Evolutionary conservation across 2,329 filamentous ascomycete genomes (phyloP).

Genomic region (Aaosphaeria pasadenensis): DNA sequence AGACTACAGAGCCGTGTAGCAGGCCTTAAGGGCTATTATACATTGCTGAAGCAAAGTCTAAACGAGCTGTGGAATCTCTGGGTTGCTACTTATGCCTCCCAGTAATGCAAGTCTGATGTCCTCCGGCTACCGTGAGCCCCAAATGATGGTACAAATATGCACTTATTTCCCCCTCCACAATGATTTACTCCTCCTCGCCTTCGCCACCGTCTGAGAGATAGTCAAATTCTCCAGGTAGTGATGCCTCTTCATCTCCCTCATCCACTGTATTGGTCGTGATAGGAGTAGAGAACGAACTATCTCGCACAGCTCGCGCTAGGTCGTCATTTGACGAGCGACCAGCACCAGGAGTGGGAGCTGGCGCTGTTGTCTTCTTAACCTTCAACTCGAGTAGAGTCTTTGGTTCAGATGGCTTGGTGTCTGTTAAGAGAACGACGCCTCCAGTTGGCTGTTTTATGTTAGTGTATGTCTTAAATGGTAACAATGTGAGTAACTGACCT

Average conservation of each 20-base stretch:
- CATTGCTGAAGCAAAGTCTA: constrained; percentile 21
- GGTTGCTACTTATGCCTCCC: constrained; percentile 14
- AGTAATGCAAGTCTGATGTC: constrained; percentile 17
- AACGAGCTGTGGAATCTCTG: constrained; percentile 8
- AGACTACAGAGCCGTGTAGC: constrained; percentile 3
- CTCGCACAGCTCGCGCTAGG: constrained; percentile 52
- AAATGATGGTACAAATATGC: constrained; percentile 25
- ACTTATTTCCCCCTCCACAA: constrained; percentile 3
- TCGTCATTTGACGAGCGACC: constrained; percentile 33
- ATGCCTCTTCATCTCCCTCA: constrained; percentile 76
- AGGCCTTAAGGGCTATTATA: constrained; percentile 17
- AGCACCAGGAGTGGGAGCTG: constrained; percentile 45
- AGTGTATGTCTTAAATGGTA: constrained; percentile 5
- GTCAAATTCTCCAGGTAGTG: constrained; percentile 69
- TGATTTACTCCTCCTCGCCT: constrained; percentile 27
- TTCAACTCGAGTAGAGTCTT: constrained; percentile 88
- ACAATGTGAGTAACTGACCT: constrained; percentile 54
- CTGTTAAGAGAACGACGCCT: constrained; percentile 85
- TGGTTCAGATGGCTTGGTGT: constrained; percentile 73
- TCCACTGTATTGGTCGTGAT: constrained; percentile 71
- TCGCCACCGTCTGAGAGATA: constrained; percentile 68
- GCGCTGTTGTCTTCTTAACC: constrained; percentile 69
- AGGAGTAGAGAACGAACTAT: constrained; percentile 65
- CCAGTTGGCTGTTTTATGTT: constrained; percentile 69
- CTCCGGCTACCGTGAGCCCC: constrained; percentile 8